Percentiles rank a stretch among this genome's conserved stretches.
These are phyloP conservation scores for Neoarthrinium moseri DNA, from an alignment of 2,329 filamentous ascomycete genomes.

Conservation along the genomic window DNA sequence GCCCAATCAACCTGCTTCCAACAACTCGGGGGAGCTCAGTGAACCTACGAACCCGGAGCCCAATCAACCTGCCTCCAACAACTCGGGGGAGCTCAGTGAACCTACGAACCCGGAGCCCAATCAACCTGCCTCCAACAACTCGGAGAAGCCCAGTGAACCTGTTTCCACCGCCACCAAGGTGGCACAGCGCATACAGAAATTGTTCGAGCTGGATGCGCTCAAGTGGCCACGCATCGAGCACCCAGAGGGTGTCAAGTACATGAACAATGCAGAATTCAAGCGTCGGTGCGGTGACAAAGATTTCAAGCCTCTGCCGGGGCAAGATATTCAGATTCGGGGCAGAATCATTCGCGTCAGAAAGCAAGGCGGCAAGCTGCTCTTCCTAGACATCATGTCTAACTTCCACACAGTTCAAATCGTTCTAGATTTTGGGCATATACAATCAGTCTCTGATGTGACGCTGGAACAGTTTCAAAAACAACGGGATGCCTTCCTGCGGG, in stretches of 20 bases:
- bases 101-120: too few relatives aligned
- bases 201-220: slow-evolving; percentile 47
- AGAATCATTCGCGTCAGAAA: slow-evolving; percentile 27
- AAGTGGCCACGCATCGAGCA: slow-evolving; percentile 54
- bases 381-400: slow-evolving; percentile 77
- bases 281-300: slow-evolving; percentile 27
- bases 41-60: too few relatives aligned
- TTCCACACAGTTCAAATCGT: slow-evolving; percentile 73
- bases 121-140: background rate
- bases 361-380: slow-evolving; percentile 72
- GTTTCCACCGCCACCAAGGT: slow-evolving; percentile 14
- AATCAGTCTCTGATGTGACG: slow-evolving; percentile 32
- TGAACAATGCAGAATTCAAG: slow-evolving; percentile 38
- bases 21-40: background rate
- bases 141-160: background rate
- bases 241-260: slow-evolving; percentile 23
- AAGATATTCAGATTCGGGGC: slow-evolving; percentile 30
- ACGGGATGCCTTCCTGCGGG: slow-evolving; percentile 67
- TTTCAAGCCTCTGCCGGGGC: slow-evolving; percentile 14
- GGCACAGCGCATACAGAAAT: slow-evolving; percentile 47
- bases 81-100: too few relatives aligned
- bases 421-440: slow-evolving; percentile 59
- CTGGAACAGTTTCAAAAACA: slow-evolving; percentile 55
- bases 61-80: too few relatives aligned
- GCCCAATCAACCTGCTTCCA: too few relatives aligned